Evolutionary conservation across 495 filamentous ascomycete genomes (phyloP).

Genomic region (Aspergillus funiculosus): DNA sequence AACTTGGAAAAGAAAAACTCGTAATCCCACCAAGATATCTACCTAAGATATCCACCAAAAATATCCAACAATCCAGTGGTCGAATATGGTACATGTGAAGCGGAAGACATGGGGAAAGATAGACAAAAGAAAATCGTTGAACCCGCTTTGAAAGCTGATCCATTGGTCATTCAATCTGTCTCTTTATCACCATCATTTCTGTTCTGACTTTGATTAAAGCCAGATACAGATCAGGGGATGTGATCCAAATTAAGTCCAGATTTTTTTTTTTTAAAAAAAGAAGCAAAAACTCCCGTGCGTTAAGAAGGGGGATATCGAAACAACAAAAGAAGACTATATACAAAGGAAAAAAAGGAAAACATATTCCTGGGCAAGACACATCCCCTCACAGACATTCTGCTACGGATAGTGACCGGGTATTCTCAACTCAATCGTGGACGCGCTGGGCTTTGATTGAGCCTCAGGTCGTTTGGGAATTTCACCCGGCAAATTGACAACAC

Average conservation of each 20-base stretch:
- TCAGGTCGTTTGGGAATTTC: slow-evolving; percentile 1
- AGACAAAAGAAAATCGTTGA: slow-evolving; percentile 9
- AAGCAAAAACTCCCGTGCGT: background rate
- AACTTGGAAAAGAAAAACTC: background rate
- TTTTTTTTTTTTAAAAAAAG: too few relatives aligned
- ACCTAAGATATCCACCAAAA: too few relatives aligned
- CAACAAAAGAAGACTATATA: background rate
- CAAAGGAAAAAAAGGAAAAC: background rate
- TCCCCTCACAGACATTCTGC: background rate
- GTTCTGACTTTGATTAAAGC: too few relatives aligned
- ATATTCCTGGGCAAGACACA: background rate
- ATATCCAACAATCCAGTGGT: background rate
- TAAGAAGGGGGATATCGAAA: background rate
- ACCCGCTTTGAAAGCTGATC: too few relatives aligned
- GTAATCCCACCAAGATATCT: background rate
- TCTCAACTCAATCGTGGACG: slow-evolving; percentile 9
- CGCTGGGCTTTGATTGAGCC: slow-evolving; percentile 8
- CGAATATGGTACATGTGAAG: slow-evolving; percentile 11
- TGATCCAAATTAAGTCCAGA: slow-evolving; percentile 9
- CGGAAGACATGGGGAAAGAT: slow-evolving; percentile 9
- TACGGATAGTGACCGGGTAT: slow-evolving; percentile 11
- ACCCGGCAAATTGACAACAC: background rate
- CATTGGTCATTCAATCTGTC: too few relatives aligned
- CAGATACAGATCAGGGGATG: slow-evolving; percentile 7
- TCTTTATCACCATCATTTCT: too few relatives aligned